These are phyloP conservation scores for Serpula lacrymans DNA, from an alignment of 768 basidiomycete genomes.

Conservation along the genomic window DNA sequence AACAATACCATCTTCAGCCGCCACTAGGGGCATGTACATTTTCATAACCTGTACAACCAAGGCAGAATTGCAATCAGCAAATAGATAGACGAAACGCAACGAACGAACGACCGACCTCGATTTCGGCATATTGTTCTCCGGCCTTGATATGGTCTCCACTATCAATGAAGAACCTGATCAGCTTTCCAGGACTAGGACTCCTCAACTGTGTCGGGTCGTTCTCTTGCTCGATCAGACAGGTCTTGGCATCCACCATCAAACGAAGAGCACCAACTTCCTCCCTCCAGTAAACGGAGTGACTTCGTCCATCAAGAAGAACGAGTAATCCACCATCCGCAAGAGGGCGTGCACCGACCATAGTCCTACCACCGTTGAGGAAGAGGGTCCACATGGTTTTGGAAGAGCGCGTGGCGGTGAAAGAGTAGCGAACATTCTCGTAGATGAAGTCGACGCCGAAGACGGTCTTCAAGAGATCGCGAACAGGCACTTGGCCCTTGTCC, in stretches of 20 bases:
- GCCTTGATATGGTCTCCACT: constrained; percentile 97
- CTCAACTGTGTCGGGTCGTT: constrained; percentile 97
- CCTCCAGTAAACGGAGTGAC: constrained; percentile 97
- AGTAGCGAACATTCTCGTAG: constrained; percentile 92
- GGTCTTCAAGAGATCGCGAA: constrained; percentile 91
- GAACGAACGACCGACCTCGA: constrained; percentile 63
- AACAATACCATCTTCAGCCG: constrained; percentile 89
- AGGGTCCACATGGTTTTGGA: constrained; percentile 89
- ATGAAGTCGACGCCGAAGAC: constrained; percentile 98
- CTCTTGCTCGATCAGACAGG: constrained; percentile 98
- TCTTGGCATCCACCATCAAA: constrained; percentile 95
- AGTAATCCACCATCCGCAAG: constrained; percentile 95
- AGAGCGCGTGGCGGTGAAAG: constrained; percentile 91
- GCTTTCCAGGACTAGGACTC: constrained; percentile 94
- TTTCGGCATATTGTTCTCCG: constrained; percentile 96
- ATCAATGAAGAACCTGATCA: constrained; percentile 91
- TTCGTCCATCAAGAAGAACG: constrained; percentile 86
- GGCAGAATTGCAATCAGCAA: constrained; percentile 4
- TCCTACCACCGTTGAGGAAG: constrained; percentile 93
- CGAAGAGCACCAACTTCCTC: constrained; percentile 95
- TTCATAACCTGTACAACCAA: constrained; percentile 80
- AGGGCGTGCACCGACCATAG: constrained; percentile 87
- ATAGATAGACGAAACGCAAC: not conserved
- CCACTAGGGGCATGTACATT: constrained; percentile 99
- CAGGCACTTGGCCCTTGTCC: constrained; percentile 97